Evolutionary conservation across 2,329 filamentous ascomycete genomes (phyloP), one percentile per base, ranked within the genome.

Genomic region (Endocalyx cinctus): DNA sequence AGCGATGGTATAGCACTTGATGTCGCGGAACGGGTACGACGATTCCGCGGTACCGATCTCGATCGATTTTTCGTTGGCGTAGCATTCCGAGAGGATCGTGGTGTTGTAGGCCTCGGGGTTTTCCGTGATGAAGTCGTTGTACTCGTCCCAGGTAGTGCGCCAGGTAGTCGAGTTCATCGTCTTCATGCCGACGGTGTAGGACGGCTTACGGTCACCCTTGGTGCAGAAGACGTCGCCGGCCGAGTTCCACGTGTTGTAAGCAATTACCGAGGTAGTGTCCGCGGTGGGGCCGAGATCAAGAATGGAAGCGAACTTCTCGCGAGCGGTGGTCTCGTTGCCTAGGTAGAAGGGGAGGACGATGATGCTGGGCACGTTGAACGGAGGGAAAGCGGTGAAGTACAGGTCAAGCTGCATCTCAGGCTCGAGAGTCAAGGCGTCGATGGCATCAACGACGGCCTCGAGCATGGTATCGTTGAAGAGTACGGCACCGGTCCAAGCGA

Each of bases 181-280:
- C 6, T 47, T 50, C 27, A 66, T 46, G 5, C 51, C 53, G 1
- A 53, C 53, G 33, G 50, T 54, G 40, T 54, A 64, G 5, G 58
- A 50, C 1, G 63, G 62, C 42, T 67, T 67, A 28, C 62, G 59
- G 1, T 46, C 60, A 6, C 57, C 61, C 3, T 48, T 47, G 3
- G 33, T 32, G 43, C 63, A 67, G 44, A 63, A 63, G 5, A 40
- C 37, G 33, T 60, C 57, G 27, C 52, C 57, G 5, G 46, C 62
- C 4, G 50, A 47, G 43, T 67, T 67, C 62, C 63, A 65, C 14
- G 42, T 26, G 13, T 51, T 48, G 45, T 66, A 67, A 0, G 54
- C 50, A 2, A 51, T 45, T 11, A 63, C 47, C 5, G 39, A 18
- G 33, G 51, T 52, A 15, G 29, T 39, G 33, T 54, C 47, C 6